Evolutionary conservation across 2,329 filamentous ascomycete genomes (phyloP).

Genomic region (Neopestalotiopsis sp.): DNA sequence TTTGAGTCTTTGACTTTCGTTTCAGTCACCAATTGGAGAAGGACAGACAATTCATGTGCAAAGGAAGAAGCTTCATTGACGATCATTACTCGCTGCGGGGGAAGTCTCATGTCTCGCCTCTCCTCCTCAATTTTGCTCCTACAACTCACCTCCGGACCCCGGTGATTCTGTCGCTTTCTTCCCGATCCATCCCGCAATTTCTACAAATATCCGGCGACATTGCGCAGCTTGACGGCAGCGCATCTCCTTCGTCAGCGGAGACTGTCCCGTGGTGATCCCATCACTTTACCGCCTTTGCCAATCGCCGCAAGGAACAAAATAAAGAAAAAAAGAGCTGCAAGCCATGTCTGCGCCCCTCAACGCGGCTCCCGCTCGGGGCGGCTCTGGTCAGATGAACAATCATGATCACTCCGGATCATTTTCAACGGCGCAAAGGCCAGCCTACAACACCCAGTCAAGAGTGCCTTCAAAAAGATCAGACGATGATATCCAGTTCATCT

Average conservation of each 20-base stretch:
- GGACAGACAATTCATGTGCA: slow-evolving; percentile 9
- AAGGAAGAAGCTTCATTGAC: slow-evolving; percentile 17
- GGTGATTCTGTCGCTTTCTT: not conserved
- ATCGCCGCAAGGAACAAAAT: not conserved
- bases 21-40: slow-evolving; percentile 14
- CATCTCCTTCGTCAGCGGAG: not conserved
- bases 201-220: slow-evolving; percentile 12
- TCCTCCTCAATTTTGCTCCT: not conserved
- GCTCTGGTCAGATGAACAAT: not conserved
- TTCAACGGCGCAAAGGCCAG: not conserved
- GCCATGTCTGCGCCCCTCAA: not conserved
- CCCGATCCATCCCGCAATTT: not conserved
- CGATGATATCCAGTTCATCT: slow-evolving; percentile 51
- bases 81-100: not conserved
- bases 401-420: slow-evolving; percentile 1
- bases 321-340: not conserved
- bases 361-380: not conserved
- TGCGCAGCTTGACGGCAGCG: not conserved
- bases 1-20: slow-evolving; percentile 19
- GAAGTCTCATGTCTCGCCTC: slow-evolving; percentile 4
- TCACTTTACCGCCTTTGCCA: not conserved
- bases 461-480: slow-evolving; percentile 39
- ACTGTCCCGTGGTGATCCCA: not conserved
- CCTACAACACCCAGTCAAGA: not conserved
- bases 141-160: not conserved